phyloP scores from a whole-genome alignment of 345 rosid genomes.

The Combretum micranthum region DNA sequence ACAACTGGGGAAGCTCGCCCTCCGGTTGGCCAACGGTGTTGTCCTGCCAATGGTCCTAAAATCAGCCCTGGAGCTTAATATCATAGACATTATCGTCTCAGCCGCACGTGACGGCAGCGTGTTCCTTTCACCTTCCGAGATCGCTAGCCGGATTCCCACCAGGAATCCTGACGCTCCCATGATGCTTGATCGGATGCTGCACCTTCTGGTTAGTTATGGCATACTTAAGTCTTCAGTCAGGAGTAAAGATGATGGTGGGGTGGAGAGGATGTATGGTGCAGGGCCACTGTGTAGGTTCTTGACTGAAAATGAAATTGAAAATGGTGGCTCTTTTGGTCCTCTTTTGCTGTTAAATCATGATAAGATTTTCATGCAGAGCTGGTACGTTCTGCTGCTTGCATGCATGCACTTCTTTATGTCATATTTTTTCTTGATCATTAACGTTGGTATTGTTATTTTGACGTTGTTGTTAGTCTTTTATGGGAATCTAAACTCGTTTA shows the following conservation, averaged over 20 bases:
- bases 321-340: slow-evolving; percentile 32
- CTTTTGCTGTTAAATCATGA: slow-evolving; percentile 30
- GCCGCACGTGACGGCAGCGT: slow-evolving; percentile 11
- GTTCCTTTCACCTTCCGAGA: slow-evolving; percentile 32
- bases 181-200: too few relatives aligned
- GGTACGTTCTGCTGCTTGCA: too few relatives aligned
- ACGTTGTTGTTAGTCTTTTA: not conserved
- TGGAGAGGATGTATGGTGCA: slow-evolving; percentile 27
- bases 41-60: slow-evolving; percentile 40
- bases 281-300: slow-evolving; percentile 41
- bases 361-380: slow-evolving; percentile 31
- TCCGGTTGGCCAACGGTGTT: slow-evolving; percentile 21
- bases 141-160: slow-evolving; percentile 30
- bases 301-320: slow-evolving; percentile 20
- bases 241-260: slow-evolving; percentile 7
- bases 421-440: not conserved
- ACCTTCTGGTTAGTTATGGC: slow-evolving; percentile 39
- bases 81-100: slow-evolving; percentile 34
- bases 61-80: slow-evolving; percentile 35
- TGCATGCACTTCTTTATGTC: not conserved
- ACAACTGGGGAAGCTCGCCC: slow-evolving; percentile 31
- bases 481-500: too few relatives aligned
- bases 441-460: not conserved
- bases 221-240: slow-evolving; percentile 15
- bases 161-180: slow-evolving; percentile 32